A percentile compares a stretch with the other conserved stretches of the same genome.
These are phyloP conservation scores for Neonectria ditissima DNA, from an alignment of 2,329 filamentous ascomycete genomes.

Conservation along the genomic window DNA sequence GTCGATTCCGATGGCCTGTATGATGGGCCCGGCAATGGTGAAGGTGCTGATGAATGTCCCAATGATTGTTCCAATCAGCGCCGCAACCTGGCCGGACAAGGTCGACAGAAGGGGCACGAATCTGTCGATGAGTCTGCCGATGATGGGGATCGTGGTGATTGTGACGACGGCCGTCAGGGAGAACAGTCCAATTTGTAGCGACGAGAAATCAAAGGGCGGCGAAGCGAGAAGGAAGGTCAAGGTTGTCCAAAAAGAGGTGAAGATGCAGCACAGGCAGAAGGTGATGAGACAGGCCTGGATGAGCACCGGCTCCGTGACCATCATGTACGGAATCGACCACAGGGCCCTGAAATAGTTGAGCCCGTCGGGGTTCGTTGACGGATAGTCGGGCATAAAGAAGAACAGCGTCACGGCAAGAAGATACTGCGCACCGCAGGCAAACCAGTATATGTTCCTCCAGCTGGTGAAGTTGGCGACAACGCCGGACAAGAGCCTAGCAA, in stretches of 20 bases:
- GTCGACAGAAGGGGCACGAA: slow-evolving; percentile 77
- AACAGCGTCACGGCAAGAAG: slow-evolving; percentile 74
- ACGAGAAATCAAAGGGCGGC: slow-evolving; percentile 74
- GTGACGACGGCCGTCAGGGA: slow-evolving; percentile 80
- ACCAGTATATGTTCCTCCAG: slow-evolving; percentile 85
- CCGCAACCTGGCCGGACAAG: slow-evolving; percentile 69
- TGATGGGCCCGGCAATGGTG: slow-evolving; percentile 76
- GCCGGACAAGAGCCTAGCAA: slow-evolving; percentile 81
- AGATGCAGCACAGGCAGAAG: slow-evolving; percentile 67
- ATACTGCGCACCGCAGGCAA: slow-evolving; percentile 78
- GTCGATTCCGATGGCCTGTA: slow-evolving; percentile 79
- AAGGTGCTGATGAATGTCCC: slow-evolving; percentile 76
- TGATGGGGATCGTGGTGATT: slow-evolving; percentile 76
- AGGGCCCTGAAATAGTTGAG: slow-evolving; percentile 75
- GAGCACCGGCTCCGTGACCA: slow-evolving; percentile 74
- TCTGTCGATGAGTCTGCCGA: slow-evolving; percentile 75
- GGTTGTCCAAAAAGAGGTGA: slow-evolving; percentile 71
- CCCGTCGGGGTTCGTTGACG: slow-evolving; percentile 74
- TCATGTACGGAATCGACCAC: slow-evolving; percentile 71
- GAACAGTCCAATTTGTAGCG: slow-evolving; percentile 80
- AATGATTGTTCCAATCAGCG: slow-evolving; percentile 71
- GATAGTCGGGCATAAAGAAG: slow-evolving; percentile 84
- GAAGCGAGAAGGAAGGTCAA: slow-evolving; percentile 82
- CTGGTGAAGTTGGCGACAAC: slow-evolving; percentile 78
- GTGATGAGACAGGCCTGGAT: slow-evolving; percentile 76